A percentile compares a stretch with the other conserved stretches of the same genome.
phyloP scores from a whole-genome alignment of 805 yeast genomes.

The Candida corydali region DNA sequence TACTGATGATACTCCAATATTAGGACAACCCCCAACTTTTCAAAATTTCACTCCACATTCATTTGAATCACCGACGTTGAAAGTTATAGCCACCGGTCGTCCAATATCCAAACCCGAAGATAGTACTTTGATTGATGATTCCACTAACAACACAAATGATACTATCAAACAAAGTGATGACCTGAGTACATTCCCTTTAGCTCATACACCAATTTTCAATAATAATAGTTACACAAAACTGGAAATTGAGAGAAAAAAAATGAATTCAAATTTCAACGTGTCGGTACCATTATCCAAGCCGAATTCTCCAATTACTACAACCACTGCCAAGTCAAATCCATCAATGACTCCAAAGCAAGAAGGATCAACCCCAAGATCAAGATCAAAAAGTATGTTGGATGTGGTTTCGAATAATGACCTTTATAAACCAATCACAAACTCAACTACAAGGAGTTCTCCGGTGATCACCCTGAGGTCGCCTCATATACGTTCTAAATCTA shows the following conservation, averaged over 20 bases:
- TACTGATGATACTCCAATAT: slow-evolving; percentile 21
- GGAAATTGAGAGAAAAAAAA: neutral
- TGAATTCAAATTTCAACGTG: slow-evolving; percentile 5
- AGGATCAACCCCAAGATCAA: neutral
- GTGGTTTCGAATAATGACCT: neutral
- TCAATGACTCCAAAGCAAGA: neutral
- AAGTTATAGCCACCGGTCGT: slow-evolving; percentile 7
- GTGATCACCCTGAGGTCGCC: slow-evolving; percentile 11
- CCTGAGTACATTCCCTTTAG: neutral
- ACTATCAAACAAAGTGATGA: slow-evolving; percentile 1
- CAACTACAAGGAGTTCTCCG: slow-evolving; percentile 5
- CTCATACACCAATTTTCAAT: neutral
- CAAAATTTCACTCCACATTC: slow-evolving; percentile 17
- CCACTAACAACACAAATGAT: neutral
- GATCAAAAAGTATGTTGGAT: slow-evolving; percentile 8
- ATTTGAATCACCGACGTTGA: slow-evolving; percentile 10
- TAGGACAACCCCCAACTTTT: slow-evolving; percentile 22
- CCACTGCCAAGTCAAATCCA: neutral
- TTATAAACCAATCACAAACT: slow-evolving; percentile 2
- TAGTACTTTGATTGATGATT: slow-evolving; percentile 20
- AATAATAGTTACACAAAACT: no score
- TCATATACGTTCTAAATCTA: slow-evolving; percentile 19
- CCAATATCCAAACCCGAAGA: slow-evolving; percentile 13
- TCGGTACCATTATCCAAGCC: slow-evolving; percentile 6
- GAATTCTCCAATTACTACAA: slow-evolving; percentile 1